A percentile compares a stretch with the other conserved stretches of the same genome.
These are phyloP conservation scores for Globisporangium alternatum DNA, from an alignment of 352 stramenopile species.

Conservation along the genomic window DNA sequence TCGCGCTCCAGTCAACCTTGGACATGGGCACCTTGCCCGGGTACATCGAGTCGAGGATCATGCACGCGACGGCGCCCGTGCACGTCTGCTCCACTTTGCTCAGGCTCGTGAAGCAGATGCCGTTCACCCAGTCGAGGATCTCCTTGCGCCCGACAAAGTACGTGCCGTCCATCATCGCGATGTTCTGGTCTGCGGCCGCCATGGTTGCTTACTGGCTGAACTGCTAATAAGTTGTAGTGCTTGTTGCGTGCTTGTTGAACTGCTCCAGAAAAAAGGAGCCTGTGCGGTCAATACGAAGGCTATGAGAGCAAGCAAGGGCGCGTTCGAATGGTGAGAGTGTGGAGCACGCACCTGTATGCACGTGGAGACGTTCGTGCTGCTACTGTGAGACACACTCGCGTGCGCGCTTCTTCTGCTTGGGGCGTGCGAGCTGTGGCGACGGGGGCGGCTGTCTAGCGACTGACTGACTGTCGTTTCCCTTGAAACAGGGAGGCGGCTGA, in stretches of 20 bases:
- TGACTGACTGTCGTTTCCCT: slow-evolving; percentile 15
- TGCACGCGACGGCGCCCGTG: slow-evolving; percentile 95
- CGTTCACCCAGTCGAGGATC: slow-evolving; percentile 99
- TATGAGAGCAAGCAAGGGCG: neutral
- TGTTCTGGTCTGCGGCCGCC: slow-evolving; percentile 81
- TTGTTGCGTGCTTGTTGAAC: neutral
- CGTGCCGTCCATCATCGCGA: slow-evolving; percentile 96
- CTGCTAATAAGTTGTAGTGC: neutral
- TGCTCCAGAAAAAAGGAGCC: neutral
- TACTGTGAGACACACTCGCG: slow-evolving; percentile 2
- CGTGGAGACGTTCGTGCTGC: neutral
- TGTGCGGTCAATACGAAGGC: neutral
- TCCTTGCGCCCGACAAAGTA: slow-evolving; percentile 97
- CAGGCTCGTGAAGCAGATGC: slow-evolving; percentile 91
- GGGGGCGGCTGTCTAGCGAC: slow-evolving; percentile 9
- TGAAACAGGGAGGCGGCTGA: neutral
- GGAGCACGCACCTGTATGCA: neutral
- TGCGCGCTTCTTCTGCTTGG: slow-evolving; percentile 5
- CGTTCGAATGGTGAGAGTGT: neutral
- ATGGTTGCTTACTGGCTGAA: slow-evolving; percentile 25
- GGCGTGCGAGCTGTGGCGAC: neutral
- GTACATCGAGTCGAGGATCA: slow-evolving; percentile 96
- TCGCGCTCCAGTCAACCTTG: slow-evolving; percentile 97
- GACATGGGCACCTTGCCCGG: slow-evolving; percentile 94
- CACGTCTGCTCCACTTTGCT: slow-evolving; percentile 97